Evolutionary conservation across 2,329 filamentous ascomycete genomes (phyloP), one percentile per base, ranked within the genome.

Genomic region (Scedosporium aurantiacum): DNA sequence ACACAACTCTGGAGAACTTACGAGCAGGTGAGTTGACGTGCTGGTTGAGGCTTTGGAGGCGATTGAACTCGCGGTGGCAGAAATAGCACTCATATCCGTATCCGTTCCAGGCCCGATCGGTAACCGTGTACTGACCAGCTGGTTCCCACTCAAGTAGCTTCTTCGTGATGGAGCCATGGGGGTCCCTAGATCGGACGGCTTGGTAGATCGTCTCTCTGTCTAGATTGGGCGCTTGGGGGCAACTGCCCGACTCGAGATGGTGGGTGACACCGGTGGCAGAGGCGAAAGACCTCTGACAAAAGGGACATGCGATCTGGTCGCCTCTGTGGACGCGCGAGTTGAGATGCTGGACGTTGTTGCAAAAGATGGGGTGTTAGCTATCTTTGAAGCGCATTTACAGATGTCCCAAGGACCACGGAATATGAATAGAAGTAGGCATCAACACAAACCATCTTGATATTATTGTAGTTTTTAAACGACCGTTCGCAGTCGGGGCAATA

Each of bases 211-310:
- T 69, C 8, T 82, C 76, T 8, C 79, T 78, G 66, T 80, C 76
- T 1, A 85, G 52, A 2, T 65, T 60, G 0, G 68, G 70, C 0
- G 80, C 79, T 0, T 69, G 68, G 0, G 75, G 75, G 59, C 84
- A 88, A 0, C 73, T 69, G n/a, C 79, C 79, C 0, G 66, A 70
- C 64, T 88, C 85, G 0, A 87, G 69, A 64, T 88, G 82, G 67
- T 84, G 74, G 0, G 73, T 67, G 4, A 86, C 65, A 3, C 82
- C 84, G 1, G 78, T 81, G 1, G 82, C 81, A 0, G 79, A 78
- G 8, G 76, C 71, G 63, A 75, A 82, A 2, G 7, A 28, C 2
- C 56, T 63, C 41, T 72, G 67, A 70, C 85, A 88, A 66, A 83
- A 86, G 0, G 80, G 83, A 58, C 85, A 88, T 0, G 50, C 1